Percentiles rank a stretch among this genome's conserved stretches.
phyloP scores from a whole-genome alignment of 768 basidiomycete species.

The Russula ochroleuca region DNA sequence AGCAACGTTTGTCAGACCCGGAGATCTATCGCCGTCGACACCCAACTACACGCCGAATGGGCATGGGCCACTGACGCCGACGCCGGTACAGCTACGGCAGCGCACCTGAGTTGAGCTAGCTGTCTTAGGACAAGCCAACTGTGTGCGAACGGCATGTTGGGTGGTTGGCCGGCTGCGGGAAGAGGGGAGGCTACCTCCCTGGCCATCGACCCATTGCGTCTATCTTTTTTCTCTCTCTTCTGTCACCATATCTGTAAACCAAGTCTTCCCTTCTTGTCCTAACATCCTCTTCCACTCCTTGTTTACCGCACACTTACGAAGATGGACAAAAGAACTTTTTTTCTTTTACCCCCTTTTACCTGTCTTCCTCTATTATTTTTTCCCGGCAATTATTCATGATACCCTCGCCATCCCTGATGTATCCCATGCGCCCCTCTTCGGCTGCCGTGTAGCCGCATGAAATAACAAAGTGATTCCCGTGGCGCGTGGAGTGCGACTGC shows the following conservation, averaged over 20 bases:
- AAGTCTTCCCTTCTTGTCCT: slow-evolving; percentile 15
- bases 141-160: background rate
- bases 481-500: slow-evolving; percentile 13
- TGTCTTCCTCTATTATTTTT: background rate
- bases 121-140: background rate
- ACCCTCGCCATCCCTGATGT: slow-evolving; percentile 28
- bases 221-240: slow-evolving; percentile 18
- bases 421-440: slow-evolving; percentile 20
- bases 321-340: slow-evolving; percentile 19
- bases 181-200: background rate
- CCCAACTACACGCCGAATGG: slow-evolving; percentile 16
- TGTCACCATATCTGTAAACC: slow-evolving; percentile 24
- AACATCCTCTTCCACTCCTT: slow-evolving; percentile 20
- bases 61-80: slow-evolving; percentile 22
- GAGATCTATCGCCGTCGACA: slow-evolving; percentile 21
- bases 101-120: slow-evolving; percentile 21
- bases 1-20: slow-evolving; percentile 18
- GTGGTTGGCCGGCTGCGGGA: background rate
- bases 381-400: slow-evolving; percentile 28
- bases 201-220: slow-evolving; percentile 8
- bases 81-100: slow-evolving; percentile 26
- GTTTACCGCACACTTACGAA: slow-evolving; percentile 13
- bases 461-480: slow-evolving; percentile 27
- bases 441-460: slow-evolving; percentile 26
- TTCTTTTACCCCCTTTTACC: background rate